Conservation (phyloP, 2,329 filamentous ascomycete genomes). For the Neonectria faginata region DNA sequence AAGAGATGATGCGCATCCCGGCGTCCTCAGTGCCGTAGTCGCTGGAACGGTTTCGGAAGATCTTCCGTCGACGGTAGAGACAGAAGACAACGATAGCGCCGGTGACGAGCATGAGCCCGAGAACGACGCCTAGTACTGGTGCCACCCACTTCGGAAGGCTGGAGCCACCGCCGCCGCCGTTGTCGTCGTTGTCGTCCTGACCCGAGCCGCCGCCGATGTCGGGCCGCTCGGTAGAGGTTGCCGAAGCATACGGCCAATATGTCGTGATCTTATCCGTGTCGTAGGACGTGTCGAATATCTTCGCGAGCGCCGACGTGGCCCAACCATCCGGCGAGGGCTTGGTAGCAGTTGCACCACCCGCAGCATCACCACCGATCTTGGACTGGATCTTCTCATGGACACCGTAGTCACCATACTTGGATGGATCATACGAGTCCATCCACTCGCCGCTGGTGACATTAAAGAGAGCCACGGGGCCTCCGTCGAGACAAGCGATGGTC, state of each 20-base stretch:
- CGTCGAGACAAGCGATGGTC: slow-evolving; percentile 59
- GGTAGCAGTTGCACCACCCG: slow-evolving; percentile 77
- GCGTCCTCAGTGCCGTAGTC: slow-evolving; percentile 60
- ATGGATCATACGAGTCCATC: slow-evolving; percentile 76
- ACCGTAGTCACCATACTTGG: slow-evolving; percentile 71
- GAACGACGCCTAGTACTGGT: slow-evolving; percentile 71
- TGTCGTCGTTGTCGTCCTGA: slow-evolving; percentile 36
- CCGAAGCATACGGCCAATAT: slow-evolving; percentile 70
- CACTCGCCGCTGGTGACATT: slow-evolving; percentile 78
- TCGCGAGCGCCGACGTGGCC: slow-evolving; percentile 59
- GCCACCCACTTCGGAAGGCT: slow-evolving; percentile 68
- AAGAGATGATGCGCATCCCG: slow-evolving; percentile 61
- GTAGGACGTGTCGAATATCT: slow-evolving; percentile 68
- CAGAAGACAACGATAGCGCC: slow-evolving; percentile 63
- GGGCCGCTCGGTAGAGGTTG: slow-evolving; percentile 39
- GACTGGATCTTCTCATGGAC: slow-evolving; percentile 74
- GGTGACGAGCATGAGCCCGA: slow-evolving; percentile 68
- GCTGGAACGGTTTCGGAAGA: slow-evolving; percentile 53
- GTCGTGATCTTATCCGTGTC: slow-evolving; percentile 65
- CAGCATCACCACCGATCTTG: slow-evolving; percentile 74
- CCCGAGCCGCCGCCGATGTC: slow-evolving; percentile 20
- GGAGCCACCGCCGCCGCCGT: slow-evolving; percentile 46
- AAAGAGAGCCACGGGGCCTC: slow-evolving; percentile 72
- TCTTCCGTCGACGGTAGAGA: slow-evolving; percentile 63
- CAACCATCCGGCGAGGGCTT: slow-evolving; percentile 71